Evolutionary conservation across 192 early-diverging fungal species (phyloP).

Genomic region (Chytriomyces sp.): DNA sequence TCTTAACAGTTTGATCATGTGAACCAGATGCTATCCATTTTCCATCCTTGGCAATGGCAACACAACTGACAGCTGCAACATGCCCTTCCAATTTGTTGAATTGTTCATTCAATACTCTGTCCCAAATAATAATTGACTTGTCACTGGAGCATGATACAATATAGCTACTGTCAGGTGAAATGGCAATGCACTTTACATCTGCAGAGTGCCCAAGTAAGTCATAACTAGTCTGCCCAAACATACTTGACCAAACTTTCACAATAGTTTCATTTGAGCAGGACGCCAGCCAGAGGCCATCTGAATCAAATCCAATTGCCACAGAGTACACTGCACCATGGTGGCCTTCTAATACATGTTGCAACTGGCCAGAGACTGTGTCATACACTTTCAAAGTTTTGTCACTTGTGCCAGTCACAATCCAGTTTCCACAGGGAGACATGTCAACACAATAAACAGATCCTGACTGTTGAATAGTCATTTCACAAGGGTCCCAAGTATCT

Average conservation of each 20-base stretch:
- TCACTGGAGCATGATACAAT: slow-evolving; percentile 26
- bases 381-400: slow-evolving; percentile 14
- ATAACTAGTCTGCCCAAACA: not conserved
- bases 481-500: not conserved
- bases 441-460: too few relatives aligned
- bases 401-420: slow-evolving; percentile 2
- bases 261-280: slow-evolving; percentile 19
- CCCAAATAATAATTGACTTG: slow-evolving; percentile 24
- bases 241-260: slow-evolving; percentile 16
- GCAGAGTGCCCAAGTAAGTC: slow-evolving; percentile 21
- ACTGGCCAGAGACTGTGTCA: not conserved
- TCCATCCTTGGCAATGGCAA: slow-evolving; percentile 21
- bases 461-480: too few relatives aligned
- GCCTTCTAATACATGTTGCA: not conserved
- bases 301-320: not conserved
- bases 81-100: slow-evolving; percentile 17
- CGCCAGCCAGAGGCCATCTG: slow-evolving; percentile 15
- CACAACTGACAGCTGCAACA: slow-evolving; percentile 14
- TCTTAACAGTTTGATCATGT: slow-evolving; percentile 26
- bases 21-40: slow-evolving; percentile 13
- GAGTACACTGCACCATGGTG: slow-evolving; percentile 1
- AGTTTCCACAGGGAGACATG: too few relatives aligned
- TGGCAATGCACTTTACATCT: slow-evolving; percentile 6
- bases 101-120: not conserved
- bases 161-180: slow-evolving; percentile 18